These are phyloP conservation scores for Ramularia endophylla DNA, from an alignment of 2,329 filamentous ascomycete species.

Conservation along the genomic window DNA sequence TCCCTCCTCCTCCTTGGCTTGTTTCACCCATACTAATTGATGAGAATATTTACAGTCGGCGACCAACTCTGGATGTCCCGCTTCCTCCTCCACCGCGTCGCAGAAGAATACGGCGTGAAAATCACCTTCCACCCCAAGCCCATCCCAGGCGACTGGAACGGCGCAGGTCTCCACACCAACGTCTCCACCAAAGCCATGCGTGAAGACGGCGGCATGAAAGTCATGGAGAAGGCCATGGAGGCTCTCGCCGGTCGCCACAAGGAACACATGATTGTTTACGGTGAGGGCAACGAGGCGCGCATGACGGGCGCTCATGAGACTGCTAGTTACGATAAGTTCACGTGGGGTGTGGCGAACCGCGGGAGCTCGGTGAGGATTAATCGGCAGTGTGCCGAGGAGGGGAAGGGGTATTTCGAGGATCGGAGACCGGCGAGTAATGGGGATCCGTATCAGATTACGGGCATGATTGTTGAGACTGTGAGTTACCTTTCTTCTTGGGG, in stretches of 20 bases:
- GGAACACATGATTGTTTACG: constrained; percentile 76
- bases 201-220: constrained; percentile 87
- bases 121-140: constrained; percentile 96
- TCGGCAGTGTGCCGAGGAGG: constrained; percentile 74
- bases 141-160: constrained; percentile 95
- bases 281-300: constrained; percentile 90
- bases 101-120: constrained; percentile 94
- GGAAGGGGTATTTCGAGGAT: constrained; percentile 88
- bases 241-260: constrained; percentile 45
- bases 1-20: constrained; percentile 22
- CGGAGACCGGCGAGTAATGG: constrained; percentile 68
- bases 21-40: background rate
- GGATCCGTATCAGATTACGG: constrained; percentile 79
- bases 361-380: constrained; percentile 91
- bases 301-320: constrained; percentile 95
- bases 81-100: constrained; percentile 82
- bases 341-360: constrained; percentile 91
- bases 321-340: constrained; percentile 86
- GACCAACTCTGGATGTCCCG: constrained; percentile 95
- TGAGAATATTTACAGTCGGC: constrained; percentile 75
- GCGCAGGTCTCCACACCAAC: constrained; percentile 88
- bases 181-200: constrained; percentile 89
- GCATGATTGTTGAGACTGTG: constrained; percentile 69
- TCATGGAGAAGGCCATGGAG: constrained; percentile 72
- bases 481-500: no score